A percentile compares a stretch with the other conserved stretches of the same genome.
Evolutionary conservation across 495 filamentous ascomycete species (phyloP).

Genomic region (Chaetomium tenue): DNA sequence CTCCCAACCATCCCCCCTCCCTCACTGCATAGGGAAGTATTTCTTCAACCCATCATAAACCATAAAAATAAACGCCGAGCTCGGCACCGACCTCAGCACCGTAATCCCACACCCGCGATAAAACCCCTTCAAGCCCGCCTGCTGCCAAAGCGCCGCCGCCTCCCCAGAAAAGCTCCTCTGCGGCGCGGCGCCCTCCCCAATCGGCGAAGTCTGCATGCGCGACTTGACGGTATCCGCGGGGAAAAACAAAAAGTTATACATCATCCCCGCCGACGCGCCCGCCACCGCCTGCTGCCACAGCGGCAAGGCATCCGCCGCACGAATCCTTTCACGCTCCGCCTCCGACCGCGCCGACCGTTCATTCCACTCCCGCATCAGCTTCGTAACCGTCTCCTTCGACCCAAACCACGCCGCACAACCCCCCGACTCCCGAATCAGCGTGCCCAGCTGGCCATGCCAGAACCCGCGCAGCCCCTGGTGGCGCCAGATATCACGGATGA

Average conservation of each 20-base stretch:
- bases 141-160: constrained; percentile 67
- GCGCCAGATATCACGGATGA: constrained; percentile 74
- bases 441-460: constrained; percentile 93
- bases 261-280: constrained; percentile 87
- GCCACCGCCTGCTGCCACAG: constrained; percentile 82
- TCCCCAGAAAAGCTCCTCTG: constrained; percentile 68
- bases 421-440: constrained; percentile 89
- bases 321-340: constrained; percentile 33
- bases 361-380: constrained; percentile 57
- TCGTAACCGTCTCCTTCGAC: constrained; percentile 74
- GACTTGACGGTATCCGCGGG: constrained; percentile 97
- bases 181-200: constrained; percentile 43
- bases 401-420: constrained; percentile 97
- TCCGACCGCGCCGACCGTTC: constrained; percentile 34
- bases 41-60: constrained; percentile 81
- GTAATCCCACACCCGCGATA: constrained; percentile 97
- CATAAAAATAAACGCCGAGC: constrained; percentile 96
- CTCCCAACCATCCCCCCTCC: neutral
- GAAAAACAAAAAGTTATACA: constrained; percentile 95
- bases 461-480: constrained; percentile 81
- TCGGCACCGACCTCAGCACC: constrained; percentile 78
- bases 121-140: constrained; percentile 77
- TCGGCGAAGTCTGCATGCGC: constrained; percentile 86
- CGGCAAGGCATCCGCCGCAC: constrained; percentile 45
- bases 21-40: constrained; percentile 52